These are phyloP conservation scores for Sphaerulina vaccinii DNA, from an alignment of 2,329 filamentous ascomycete genomes.

Conservation along the genomic window DNA sequence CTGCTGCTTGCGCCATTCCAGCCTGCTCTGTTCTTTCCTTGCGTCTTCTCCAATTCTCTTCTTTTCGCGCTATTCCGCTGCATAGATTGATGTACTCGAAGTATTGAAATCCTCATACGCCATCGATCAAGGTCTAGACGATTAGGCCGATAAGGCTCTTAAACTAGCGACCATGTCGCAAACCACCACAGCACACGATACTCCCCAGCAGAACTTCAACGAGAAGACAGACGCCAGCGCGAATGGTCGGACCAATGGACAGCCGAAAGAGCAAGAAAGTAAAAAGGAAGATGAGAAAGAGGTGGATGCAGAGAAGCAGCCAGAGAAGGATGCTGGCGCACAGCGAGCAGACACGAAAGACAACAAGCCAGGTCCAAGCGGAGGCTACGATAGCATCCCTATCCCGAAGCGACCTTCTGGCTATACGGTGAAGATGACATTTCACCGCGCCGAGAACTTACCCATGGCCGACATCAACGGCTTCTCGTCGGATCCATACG, in stretches of 20 bases:
- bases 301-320: slow-evolving; percentile 10
- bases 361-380: slow-evolving; percentile 54
- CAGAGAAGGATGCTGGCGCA: slow-evolving; percentile 14
- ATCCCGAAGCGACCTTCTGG: slow-evolving; percentile 68
- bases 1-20: background rate
- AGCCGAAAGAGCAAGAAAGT: slow-evolving; percentile 14
- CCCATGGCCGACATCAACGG: slow-evolving; percentile 77
- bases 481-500: slow-evolving; percentile 78
- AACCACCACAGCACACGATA: background rate
- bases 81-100: too few species aligned
- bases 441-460: slow-evolving; percentile 77
- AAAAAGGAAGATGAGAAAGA: slow-evolving; percentile 16
- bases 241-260: slow-evolving; percentile 7
- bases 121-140: background rate
- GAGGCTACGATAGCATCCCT: slow-evolving; percentile 78
- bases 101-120: background rate
- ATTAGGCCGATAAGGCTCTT: background rate
- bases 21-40: background rate
- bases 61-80: too few species aligned
- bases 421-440: slow-evolving; percentile 81
- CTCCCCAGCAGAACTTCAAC: background rate
- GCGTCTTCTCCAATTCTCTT: background rate
- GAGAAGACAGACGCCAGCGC: background rate
- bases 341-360: slow-evolving; percentile 14
- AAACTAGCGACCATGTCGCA: background rate